Base-by-base conservation (phyloP, 2,329 filamentous ascomycete genomes). In the Juglanconis juglandina region DNA sequence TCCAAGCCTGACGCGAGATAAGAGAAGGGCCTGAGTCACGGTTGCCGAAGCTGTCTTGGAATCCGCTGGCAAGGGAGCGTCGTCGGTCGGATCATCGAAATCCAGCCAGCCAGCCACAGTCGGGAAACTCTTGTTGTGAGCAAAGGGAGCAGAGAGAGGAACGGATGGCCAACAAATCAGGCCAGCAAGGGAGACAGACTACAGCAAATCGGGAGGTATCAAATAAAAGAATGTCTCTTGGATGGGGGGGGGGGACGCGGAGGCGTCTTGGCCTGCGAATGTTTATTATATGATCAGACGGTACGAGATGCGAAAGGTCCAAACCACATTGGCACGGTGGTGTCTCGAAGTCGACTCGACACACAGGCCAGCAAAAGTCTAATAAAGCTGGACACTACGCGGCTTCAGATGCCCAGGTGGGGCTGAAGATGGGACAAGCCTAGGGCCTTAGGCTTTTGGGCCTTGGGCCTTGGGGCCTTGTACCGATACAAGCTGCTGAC, bases 51-150 rank as follows among this genome's bases (percentile, higher is more conserved):
- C 47, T 55, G 53, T 56, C 42, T 56, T 39, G 34, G 34, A 56
- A 44, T 24, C 42, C 42, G 44, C 13, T 32, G 32, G 53, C 44
- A 56, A 56, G 53, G 53, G 53, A 56, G 53, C 11, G 51, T 56
- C 9, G 5, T 48, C 37, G 14, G 13, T 33, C 37, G 30, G 33
- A 41, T 44, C 48, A 37, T 11, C 14, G 34, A 14, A 24, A 10
- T 39, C 34, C 51, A 37, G 51, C 35, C 33, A 24, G 50, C 14
- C 51, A 46, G 17, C 47, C 4, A 49, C 37, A 3, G 37, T 9
- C 37, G 11, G 11, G 47, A 17, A 24, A 30, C 14, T 49, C 24
- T 10, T 46, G 8, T 46, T 37, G 30, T 13, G 41, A n/a, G 24
- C 14, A 34, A 24, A 24, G 32, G 41, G 39, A 17, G 35, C 5